Percentiles rank a stretch among this genome's conserved stretches.
Evolutionary conservation across 345 rosid species (phyloP).

Genomic region (Garcia nutans): DNA sequence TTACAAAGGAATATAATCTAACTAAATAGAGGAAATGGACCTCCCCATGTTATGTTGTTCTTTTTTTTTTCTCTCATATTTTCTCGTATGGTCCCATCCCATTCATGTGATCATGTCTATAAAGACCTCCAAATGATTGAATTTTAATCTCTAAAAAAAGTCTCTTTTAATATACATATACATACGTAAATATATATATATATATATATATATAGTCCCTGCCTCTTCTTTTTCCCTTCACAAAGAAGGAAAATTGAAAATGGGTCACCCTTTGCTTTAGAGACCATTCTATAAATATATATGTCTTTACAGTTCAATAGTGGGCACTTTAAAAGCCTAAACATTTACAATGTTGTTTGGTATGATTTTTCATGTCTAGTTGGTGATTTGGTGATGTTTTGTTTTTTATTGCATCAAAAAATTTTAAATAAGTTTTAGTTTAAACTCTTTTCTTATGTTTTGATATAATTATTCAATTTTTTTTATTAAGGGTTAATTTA

Average conservation of each 20-base stretch:
- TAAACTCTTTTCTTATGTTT: too few relatives aligned
- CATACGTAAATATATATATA: too few relatives aligned
- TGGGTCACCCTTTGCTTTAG: slow-evolving; percentile 3
- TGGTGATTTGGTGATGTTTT: too few relatives aligned
- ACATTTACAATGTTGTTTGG: not conserved
- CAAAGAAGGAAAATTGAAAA: not conserved
- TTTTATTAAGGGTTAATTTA: too few relatives aligned
- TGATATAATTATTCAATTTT: too few relatives aligned
- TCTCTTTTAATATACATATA: not conserved
- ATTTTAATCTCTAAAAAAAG: slow-evolving; percentile 6
- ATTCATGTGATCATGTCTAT: not conserved
- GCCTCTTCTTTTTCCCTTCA: too few relatives aligned
- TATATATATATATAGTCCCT: too few relatives aligned
- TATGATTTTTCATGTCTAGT: too few relatives aligned
- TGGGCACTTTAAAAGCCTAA: not conserved
- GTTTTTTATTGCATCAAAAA: too few relatives aligned
- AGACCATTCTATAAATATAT: not conserved
- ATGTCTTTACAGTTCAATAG: not conserved
- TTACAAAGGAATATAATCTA: slow-evolving; percentile 24
- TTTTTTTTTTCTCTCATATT: too few relatives aligned
- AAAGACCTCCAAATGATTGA: not conserved
- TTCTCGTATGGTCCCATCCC: slow-evolving; percentile 18
- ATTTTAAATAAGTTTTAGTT: too few relatives aligned
- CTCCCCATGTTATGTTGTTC: slow-evolving; percentile 14
- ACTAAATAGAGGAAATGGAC: slow-evolving; percentile 10